Percentiles rank a stretch among this genome's conserved stretches.
These are phyloP conservation scores for Rosa multiflora DNA, from an alignment of 306 rosid species.

Conservation along the genomic window DNA sequence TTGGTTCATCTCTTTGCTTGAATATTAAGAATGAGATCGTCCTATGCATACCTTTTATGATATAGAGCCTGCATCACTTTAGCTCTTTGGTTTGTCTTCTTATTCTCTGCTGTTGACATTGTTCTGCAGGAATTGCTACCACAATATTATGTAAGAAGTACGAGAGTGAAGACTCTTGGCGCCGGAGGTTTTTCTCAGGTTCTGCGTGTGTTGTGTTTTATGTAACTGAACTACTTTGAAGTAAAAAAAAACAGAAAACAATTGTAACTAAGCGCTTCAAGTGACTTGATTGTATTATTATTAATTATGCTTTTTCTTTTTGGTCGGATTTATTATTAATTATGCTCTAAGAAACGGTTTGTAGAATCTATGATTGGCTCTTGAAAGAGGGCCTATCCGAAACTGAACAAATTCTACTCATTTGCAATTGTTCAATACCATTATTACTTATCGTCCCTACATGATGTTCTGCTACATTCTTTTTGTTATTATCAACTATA, in stretches of 20 bases:
- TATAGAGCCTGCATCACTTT: not conserved
- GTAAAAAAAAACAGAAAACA: not conserved
- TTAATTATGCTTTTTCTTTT: constrained; percentile 13
- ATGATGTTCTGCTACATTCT: not conserved
- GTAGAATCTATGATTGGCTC: constrained; percentile 28
- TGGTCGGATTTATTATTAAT: constrained; percentile 6
- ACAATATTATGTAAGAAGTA: constrained; percentile 11
- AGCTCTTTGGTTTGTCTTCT: not conserved
- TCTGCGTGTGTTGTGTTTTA: constrained; percentile 23
- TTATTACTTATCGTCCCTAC: not conserved
- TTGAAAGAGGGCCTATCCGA: constrained; percentile 19
- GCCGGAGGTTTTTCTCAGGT: constrained; percentile 24
- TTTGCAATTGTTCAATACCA: not conserved
- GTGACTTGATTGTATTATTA: constrained; percentile 26
- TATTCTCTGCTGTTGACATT: constrained; percentile 15
- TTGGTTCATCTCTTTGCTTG: not conserved
- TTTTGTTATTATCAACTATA: not conserved
- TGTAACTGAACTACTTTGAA: constrained; percentile 21
- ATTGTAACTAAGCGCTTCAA: constrained; percentile 25
- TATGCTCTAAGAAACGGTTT: constrained; percentile 15
- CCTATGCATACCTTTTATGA: not conserved
- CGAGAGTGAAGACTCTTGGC: constrained; percentile 16
- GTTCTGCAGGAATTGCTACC: constrained; percentile 47
- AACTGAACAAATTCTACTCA: not conserved
- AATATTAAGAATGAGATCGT: not conserved